phyloP scores from a whole-genome alignment of 345 rosid species.

The Litchi chinensis region DNA sequence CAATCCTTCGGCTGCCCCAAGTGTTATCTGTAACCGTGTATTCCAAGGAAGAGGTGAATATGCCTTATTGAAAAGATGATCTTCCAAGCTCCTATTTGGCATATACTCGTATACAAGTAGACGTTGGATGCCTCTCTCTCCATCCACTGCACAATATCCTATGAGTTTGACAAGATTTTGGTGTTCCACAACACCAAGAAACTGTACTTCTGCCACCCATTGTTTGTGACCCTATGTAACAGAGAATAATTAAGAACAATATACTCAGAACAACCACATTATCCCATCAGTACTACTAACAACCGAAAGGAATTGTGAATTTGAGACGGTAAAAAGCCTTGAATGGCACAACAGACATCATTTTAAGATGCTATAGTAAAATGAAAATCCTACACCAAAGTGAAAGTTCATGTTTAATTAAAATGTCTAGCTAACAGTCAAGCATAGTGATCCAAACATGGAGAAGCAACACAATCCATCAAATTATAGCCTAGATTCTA shows the following conservation, averaged over 20 bases:
- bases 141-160: slow-evolving; percentile 79
- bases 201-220: slow-evolving; percentile 91
- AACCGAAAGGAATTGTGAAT: not conserved
- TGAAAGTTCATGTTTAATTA: not conserved
- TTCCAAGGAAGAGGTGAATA: slow-evolving; percentile 63
- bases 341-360: not conserved
- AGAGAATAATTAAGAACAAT: not conserved
- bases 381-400: not conserved
- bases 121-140: slow-evolving; percentile 72
- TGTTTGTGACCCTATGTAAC: slow-evolving; percentile 79
- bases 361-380: not conserved
- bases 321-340: not conserved
- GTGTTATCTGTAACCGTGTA: slow-evolving; percentile 61
- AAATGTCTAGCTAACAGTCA: not conserved
- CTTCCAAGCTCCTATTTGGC: slow-evolving; percentile 82
- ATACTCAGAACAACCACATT: not conserved
- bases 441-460: not conserved
- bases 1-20: slow-evolving; percentile 85
- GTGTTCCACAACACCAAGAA: slow-evolving; percentile 80
- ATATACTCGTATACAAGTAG: slow-evolving; percentile 80
- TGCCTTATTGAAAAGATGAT: slow-evolving; percentile 75
- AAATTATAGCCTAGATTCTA: not conserved
- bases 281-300: not conserved
- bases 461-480: not conserved
- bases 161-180: slow-evolving; percentile 83